Evolutionary conservation across 345 rosid genomes (phyloP), one percentile per base, ranked within the genome.

Genomic region (Gossypium bickii): DNA sequence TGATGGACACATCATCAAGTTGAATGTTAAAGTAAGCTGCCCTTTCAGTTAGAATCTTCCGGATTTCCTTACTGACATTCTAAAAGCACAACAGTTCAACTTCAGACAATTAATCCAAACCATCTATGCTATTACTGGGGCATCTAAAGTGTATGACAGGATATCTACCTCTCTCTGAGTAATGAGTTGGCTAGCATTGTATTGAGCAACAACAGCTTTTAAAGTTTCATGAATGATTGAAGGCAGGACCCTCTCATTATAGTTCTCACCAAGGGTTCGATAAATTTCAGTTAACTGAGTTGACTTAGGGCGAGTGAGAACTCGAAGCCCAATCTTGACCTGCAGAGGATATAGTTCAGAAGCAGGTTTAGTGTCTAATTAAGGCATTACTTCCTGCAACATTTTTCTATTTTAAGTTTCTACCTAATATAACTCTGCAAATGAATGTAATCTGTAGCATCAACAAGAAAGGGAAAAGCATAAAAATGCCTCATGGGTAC

Each of bases 241-340:
- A 43, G 98, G 97, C 68, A 94, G 84, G 68, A 92, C 97, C 81
- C 96, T 88, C 75, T 93, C 97, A 62, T 85, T 89, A 79, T 89
- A 95, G 67, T 90, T 89, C 85, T 91, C 93, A 25, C 98, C 98
- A 10, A 92, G 86, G 16, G 88, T 85, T 59, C 97, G 89, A 81
- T 93, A 95, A 76, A 95, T 79, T 45, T 86, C 82, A 55, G 99
- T 98, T 63, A 95, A 77, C 76, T 85, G 83, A 71, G 84, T 91
- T 24, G 91, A 85, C 74, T 84, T 73, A 10, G 98, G 99, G 48
- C 98, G 98, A 25, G 97, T 91, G 75, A 95, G 94, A 78, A 95
- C 99, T 68, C 97, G 89, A 63, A 95, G 96, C 56, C 96, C 97
- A 82, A 95, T 95, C 83, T 82, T 93, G 67, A 95, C 99, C 98